Percentiles rank a stretch among this genome's conserved stretches.
phyloP scores from a whole-genome alignment of 208 protist species.

The Acanthamoeba sp. region DNA sequence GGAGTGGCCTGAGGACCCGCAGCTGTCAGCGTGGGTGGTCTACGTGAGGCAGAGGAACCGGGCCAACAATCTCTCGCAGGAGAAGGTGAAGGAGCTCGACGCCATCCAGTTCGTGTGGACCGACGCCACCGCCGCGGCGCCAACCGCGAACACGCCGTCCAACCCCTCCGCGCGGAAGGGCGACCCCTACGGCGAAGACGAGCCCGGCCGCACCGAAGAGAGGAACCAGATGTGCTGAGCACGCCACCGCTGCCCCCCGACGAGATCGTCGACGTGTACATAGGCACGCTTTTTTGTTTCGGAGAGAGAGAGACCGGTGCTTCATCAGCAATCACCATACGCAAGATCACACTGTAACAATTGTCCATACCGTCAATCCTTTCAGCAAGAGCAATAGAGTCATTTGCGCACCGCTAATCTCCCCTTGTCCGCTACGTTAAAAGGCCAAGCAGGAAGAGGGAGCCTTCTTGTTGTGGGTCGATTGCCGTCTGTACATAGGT shows the following conservation, averaged over 20 bases:
- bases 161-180: background rate
- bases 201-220: background rate
- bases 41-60: conserved; percentile 40
- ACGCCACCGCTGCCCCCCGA: background rate
- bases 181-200: background rate
- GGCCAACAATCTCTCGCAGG: conserved; percentile 1
- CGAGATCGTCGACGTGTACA: conserved; percentile 4
- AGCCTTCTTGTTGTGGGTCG: too few species aligned
- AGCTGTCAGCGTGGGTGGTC: conserved; percentile 46
- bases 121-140: background rate
- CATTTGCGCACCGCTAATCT: background rate
- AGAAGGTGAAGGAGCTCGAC: conserved; percentile 62
- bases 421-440: too few species aligned
- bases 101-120: conserved; percentile 43
- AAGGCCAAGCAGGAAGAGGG: too few species aligned
- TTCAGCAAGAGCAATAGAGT: background rate
- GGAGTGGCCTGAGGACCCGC: conserved; percentile 23
- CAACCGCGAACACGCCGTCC: background rate
- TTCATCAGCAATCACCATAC: background rate
- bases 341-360: background rate
- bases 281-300: background rate
- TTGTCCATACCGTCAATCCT: background rate
- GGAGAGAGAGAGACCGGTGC: background rate
- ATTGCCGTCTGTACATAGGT: too few species aligned
- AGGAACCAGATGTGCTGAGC: background rate